Conservation (phyloP, 352 stramenopile species). For the Pythium grandisporangium region DNA sequence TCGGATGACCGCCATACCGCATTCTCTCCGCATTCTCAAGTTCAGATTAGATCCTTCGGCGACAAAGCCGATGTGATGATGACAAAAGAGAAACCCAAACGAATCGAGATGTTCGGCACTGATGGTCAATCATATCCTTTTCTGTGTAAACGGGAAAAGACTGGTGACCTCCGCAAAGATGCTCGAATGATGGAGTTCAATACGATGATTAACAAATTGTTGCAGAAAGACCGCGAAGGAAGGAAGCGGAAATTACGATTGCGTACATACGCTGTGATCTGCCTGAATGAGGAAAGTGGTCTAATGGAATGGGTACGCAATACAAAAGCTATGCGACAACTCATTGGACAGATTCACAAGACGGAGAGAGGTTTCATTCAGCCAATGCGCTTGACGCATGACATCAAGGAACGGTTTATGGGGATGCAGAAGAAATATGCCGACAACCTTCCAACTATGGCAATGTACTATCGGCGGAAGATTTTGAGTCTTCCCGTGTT, state of each 20-base stretch:
- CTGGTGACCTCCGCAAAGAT: conserved; percentile 99
- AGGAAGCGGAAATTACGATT: conserved; percentile 91
- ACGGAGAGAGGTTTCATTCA: conserved; percentile 81
- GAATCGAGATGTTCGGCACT: conserved; percentile 84
- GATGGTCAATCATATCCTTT: conserved; percentile 83
- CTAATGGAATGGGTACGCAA: conserved; percentile 99
- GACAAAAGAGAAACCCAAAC: conserved; percentile 99
- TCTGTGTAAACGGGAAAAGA: conserved; percentile 96
- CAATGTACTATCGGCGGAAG: conserved; percentile 53
- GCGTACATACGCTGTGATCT: conserved; percentile 98
- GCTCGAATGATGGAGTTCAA: conserved; percentile 99
- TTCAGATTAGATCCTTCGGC: conserved; percentile 85
- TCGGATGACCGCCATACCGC: conserved; percentile 37
- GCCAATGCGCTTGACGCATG: conserved; percentile 58
- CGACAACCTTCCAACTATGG: conserved; percentile 72
- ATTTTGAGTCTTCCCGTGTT: conserved; percentile 70
- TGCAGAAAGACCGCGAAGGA: conserved; percentile 86
- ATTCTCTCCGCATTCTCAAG: conserved; percentile 54
- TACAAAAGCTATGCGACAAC: conserved; percentile 91
- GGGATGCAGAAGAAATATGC: conserved; percentile 85
- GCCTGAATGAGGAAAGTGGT: conserved; percentile 98
- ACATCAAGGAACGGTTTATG: conserved; percentile 83
- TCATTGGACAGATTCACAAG: conserved; percentile 84
- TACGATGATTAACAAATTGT: conserved; percentile 99
- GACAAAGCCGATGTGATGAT: conserved; percentile 94